These are phyloP conservation scores for Ganoderma lingzhi DNA, from an alignment of 1,284 basidiomycete genomes.

Conservation along the genomic window DNA sequence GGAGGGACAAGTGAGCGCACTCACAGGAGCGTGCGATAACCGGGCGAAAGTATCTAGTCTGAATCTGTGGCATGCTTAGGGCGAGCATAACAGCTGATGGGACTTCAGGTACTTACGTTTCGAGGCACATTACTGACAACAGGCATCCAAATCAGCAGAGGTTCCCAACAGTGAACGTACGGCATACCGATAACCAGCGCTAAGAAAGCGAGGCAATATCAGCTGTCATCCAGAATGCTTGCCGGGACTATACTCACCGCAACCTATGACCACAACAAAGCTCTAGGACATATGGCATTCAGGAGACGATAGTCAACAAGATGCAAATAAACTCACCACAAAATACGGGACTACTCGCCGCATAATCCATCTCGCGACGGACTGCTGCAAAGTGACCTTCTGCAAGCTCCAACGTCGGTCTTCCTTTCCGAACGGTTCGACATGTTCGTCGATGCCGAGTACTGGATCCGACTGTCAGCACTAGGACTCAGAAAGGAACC, in stretches of 20 bases:
- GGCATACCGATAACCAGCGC: slow-evolving; percentile 7
- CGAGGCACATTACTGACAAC: slow-evolving; percentile 28
- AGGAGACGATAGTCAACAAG: not conserved
- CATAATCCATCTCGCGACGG: slow-evolving; percentile 28
- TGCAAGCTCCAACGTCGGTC: slow-evolving; percentile 28
- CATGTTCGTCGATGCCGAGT: slow-evolving; percentile 27
- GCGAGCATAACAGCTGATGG: not conserved
- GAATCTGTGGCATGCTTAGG: slow-evolving; percentile 15
- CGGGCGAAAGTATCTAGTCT: slow-evolving; percentile 23
- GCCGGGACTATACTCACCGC: slow-evolving; percentile 20
- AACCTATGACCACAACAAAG: slow-evolving; percentile 28
- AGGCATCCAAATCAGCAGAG: not conserved
- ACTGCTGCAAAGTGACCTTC: slow-evolving; percentile 17
- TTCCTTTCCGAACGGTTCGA: slow-evolving; percentile 30
- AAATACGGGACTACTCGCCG: slow-evolving; percentile 25
- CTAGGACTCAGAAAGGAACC: not conserved
- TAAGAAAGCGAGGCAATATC: not conserved
- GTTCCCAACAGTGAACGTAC: too few species aligned
- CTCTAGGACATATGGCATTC: slow-evolving; percentile 1
- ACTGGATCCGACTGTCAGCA: slow-evolving; percentile 8
- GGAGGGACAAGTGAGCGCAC: not conserved
- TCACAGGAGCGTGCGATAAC: slow-evolving; percentile 20
- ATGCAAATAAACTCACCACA: slow-evolving; percentile 16
- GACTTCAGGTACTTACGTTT: slow-evolving; percentile 24
- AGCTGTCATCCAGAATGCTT: not conserved